Evolutionary conservation across 2,329 filamentous ascomycete species (phyloP), one percentile per base, ranked within the genome.

Genomic region (Colletotrichum sp.): DNA sequence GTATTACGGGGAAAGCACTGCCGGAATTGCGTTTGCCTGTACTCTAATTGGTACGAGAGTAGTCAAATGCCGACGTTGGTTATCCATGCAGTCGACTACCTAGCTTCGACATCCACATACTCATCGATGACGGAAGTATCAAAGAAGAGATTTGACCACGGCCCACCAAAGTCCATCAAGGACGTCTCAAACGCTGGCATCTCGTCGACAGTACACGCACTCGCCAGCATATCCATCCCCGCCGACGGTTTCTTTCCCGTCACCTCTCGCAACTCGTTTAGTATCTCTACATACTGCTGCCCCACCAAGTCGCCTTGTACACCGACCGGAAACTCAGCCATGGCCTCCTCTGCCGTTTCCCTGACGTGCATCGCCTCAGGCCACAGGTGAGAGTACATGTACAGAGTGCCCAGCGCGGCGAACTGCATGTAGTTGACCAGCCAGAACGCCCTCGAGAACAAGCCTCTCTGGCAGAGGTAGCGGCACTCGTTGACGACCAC

Each of bases 351-450:
- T 61, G 59, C 59, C 0, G 59, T 61, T 1, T 34, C 59, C 19
- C 59, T 61, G 28, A 61, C 59, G 5, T 61, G 59, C 12, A 28
- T 61, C 1, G 60, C 60, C n/a, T 64, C 60, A n/a, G 60, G 60
- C 60, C 60, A 64, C 13, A 64, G 13, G 8, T 64, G 32, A 12
- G 60, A 64, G 22, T 64, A 64, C 60, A 64, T 66, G 25, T 66
- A 66, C 9, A 66, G 27, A 4, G 63, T 66, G 16, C 63, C 63
- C 13, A 66, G 16, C 34, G 63, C 63, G 1, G 63, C 63, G 22
- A 68, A 59, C 25, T 68, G 48, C 48, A 59, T 44, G 22, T 68
- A 68, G 30, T 59, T 68, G 30, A 68, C 48, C 48, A 68, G 48
- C 66, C 52, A 59, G 22, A 68, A 68, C 8, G 36, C 66, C 2